These are phyloP conservation scores for Raphanus hybrid DNA, from an alignment of 441 rosid species.

Conservation along the genomic window DNA sequence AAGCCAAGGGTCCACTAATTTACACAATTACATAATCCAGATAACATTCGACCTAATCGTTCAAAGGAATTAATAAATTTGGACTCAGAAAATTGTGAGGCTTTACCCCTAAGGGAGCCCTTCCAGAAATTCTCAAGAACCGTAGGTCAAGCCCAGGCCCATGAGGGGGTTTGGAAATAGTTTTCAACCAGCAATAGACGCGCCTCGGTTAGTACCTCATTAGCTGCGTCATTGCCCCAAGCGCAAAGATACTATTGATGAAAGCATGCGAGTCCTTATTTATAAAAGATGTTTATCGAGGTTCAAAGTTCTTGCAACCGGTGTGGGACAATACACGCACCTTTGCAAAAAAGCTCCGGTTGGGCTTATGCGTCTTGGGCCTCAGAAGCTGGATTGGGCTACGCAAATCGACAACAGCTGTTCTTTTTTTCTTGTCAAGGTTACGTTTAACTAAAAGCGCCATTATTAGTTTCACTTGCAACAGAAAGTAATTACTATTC, in stretches of 20 bases:
- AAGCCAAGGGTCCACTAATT: too few species aligned
- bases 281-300: not conserved
- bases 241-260: slow-evolving; percentile 33
- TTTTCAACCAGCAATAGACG: slow-evolving; percentile 99
- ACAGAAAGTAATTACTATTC: slow-evolving; percentile 5
- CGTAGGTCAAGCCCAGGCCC: slow-evolving; percentile 54
- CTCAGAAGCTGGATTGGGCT: not conserved
- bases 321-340: slow-evolving; percentile 21
- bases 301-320: not conserved
- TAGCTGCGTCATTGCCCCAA: slow-evolving; percentile 99
- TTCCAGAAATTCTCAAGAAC: too few species aligned
- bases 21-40: too few species aligned
- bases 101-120: too few species aligned
- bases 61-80: too few species aligned
- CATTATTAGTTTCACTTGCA: slow-evolving; percentile 3
- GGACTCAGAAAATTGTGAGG: too few species aligned
- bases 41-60: too few species aligned
- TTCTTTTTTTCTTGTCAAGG: not conserved
- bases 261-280: not conserved
- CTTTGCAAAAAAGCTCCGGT: not conserved
- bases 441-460: not conserved
- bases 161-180: slow-evolving; percentile 95
- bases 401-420: not conserved
- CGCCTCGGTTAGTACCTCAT: slow-evolving; percentile 92
- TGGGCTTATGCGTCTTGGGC: slow-evolving; percentile 2